These are phyloP conservation scores for Pichia sp. DNA, from an alignment of 1,139 yeast genomes.

Conservation along the genomic window DNA sequence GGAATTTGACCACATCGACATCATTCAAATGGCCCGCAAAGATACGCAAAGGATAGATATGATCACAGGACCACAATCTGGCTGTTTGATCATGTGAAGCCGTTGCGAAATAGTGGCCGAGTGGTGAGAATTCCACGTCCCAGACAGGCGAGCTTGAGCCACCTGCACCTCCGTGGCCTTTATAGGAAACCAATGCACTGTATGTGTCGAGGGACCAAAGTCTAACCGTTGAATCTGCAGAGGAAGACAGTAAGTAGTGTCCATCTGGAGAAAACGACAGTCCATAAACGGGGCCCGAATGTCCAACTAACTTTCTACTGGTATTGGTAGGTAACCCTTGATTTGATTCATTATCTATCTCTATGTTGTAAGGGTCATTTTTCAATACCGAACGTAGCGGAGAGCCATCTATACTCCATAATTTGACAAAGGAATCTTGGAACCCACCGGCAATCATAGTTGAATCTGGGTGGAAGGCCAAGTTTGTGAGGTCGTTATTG, in stretches of 20 bases:
- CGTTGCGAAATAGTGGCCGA: conserved; percentile 96
- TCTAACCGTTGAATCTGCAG: conserved; percentile 89
- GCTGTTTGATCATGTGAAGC: conserved; percentile 98
- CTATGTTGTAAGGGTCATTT: conserved; percentile 49
- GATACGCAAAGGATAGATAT: conserved; percentile 89
- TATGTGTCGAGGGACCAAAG: conserved; percentile 94
- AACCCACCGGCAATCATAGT: conserved; percentile 91
- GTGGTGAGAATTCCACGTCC: conserved; percentile 93
- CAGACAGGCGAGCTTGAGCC: conserved; percentile 77
- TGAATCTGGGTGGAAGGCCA: conserved; percentile 84
- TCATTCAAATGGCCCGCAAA: conserved; percentile 98
- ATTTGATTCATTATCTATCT: conserved; percentile 13
- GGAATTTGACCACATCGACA: conserved; percentile 92
- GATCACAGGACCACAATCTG: conserved; percentile 96
- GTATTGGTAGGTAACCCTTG: conserved; percentile 29
- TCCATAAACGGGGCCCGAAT: conserved; percentile 91
- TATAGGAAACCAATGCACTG: conserved; percentile 85
- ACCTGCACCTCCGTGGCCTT: conserved; percentile 56
- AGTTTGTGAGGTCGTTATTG: conserved; percentile 75
- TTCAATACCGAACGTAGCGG: conserved; percentile 66
- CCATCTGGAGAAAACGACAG: conserved; percentile 88
- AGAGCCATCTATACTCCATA: conserved; percentile 91
- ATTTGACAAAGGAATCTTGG: conserved; percentile 81
- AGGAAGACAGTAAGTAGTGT: conserved; percentile 70
- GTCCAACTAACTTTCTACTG: conserved; percentile 74